Base-by-base conservation (phyloP, 2,329 filamentous ascomycete species). In the Juglanconis juglandina region DNA sequence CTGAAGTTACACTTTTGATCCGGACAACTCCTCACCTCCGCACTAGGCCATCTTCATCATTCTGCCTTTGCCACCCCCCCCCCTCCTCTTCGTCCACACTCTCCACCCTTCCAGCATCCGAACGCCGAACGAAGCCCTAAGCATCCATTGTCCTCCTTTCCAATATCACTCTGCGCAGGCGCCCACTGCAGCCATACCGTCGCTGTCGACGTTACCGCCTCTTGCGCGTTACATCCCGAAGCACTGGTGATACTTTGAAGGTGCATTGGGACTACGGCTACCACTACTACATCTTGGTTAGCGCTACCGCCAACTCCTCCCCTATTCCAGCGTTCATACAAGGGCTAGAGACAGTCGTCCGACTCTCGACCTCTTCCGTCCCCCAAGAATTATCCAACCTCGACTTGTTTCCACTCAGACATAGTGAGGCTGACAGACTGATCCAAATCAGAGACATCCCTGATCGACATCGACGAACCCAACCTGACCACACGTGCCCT, bases 1-100 rank as follows among this genome's bases (percentile, higher is more conserved):
- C 30, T 57, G 39, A 53, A 59, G 53, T 57, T 39, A 37, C 54
- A 54, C 49, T 57, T 55, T 54, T 13, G 46, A 50, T 54, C 53
- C 60, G 56, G 30, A 53, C 58, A 46, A 54, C 61, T 56, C 50
- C 50, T 63, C 50, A 53, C 10, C 53, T 55, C 58, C 61, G 53
- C 61, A 60, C 30, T 51, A 50, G 37, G 10, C n/a, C 34, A 8
- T 30, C 54, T n/a, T 24, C n/a, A 56, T 24, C 39, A 55, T 39
- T 35, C 39, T 35, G 33, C 52, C 39, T 47, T 17, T 33, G n/a
- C 13, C 51, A 32, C 44, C 41, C 33, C 32, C 47, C 37, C 47
- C 58, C 47, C 49, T 50, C 44, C 39, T 32, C 44, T 34, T 42
- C 47, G 24, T 37, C 11, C 24, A 24, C 24, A 24, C 24, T 24